A percentile compares a stretch with the other conserved stretches of the same genome.
Evolutionary conservation across 75 land plant species (phyloP).

Genomic region (Sequoiadendron giganteum): DNA sequence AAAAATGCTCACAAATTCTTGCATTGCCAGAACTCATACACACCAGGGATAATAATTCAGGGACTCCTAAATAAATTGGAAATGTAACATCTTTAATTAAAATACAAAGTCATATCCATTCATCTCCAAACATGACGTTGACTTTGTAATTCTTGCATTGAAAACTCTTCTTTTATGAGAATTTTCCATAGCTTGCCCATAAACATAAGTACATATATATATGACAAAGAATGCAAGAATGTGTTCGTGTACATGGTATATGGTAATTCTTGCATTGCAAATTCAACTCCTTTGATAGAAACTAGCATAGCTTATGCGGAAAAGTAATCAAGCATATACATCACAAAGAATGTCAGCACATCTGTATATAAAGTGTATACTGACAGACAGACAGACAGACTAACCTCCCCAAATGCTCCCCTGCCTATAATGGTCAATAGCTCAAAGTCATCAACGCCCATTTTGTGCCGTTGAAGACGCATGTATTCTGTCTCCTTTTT

Average conservation of each 20-base stretch:
- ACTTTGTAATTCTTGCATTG: neutral
- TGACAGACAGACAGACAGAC: constrained; percentile 3
- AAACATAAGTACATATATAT: neutral
- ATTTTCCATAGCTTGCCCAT: neutral
- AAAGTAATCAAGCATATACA: neutral
- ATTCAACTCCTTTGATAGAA: neutral
- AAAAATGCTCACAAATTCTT: neutral
- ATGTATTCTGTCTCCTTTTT: constrained; percentile 79
- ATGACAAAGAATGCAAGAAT: neutral
- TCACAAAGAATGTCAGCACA: neutral
- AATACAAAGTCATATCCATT: neutral
- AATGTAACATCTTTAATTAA: neutral
- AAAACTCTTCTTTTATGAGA: neutral
- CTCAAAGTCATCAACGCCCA: constrained; percentile 86
- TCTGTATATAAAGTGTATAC: neutral
- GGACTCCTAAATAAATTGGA: neutral
- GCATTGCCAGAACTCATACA: neutral
- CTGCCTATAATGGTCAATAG: constrained; percentile 76
- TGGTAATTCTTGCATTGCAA: neutral
- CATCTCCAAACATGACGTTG: neutral
- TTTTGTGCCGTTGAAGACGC: constrained; percentile 76
- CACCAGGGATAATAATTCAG: neutral
- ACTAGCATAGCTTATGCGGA: neutral
- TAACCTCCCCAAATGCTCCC: constrained; percentile 85
- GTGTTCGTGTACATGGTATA: neutral